Percentiles rank a stretch among this genome's conserved stretches.
phyloP scores from a whole-genome alignment of 495 filamentous ascomycete genomes.

The Penicillium cataractarum region DNA sequence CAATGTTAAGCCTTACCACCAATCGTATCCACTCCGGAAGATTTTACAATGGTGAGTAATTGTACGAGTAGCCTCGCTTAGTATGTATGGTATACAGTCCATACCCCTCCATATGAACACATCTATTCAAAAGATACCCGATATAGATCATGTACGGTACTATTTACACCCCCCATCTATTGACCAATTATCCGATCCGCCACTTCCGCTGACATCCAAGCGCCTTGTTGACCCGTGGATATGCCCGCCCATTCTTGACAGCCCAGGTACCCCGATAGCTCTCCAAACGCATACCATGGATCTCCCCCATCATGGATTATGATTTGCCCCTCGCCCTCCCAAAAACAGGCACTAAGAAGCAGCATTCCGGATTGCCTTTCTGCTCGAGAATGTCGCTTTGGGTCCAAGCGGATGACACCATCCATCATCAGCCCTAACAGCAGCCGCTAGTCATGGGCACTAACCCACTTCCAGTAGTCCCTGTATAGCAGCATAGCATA shows the following conservation, averaged over 20 bases:
- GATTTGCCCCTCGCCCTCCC: neutral
- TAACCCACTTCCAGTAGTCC: neutral
- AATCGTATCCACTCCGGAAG: slow-evolving; percentile 28
- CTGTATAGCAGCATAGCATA: neutral
- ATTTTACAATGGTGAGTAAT: slow-evolving; percentile 7
- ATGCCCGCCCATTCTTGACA: neutral
- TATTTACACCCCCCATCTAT: no score
- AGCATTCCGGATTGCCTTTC: neutral
- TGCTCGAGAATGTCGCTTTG: slow-evolving; percentile 14
- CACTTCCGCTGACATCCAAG: slow-evolving; percentile 16
- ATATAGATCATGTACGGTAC: neutral
- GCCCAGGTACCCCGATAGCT: neutral
- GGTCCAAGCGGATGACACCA: slow-evolving; percentile 13
- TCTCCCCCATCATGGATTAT: neutral
- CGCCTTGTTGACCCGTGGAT: neutral
- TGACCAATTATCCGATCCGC: slow-evolving; percentile 30
- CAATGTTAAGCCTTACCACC: slow-evolving; percentile 24
- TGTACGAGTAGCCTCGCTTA: neutral
- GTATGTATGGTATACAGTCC: no score
- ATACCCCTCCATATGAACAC: no score
- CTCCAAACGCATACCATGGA: neutral
- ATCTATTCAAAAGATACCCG: no score
- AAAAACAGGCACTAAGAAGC: no score
- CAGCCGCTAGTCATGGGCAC: neutral
- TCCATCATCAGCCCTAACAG: slow-evolving; percentile 13